phyloP scores from a whole-genome alignment of 176 grass and related monocot species.

The Microstegium vimineum region DNA sequence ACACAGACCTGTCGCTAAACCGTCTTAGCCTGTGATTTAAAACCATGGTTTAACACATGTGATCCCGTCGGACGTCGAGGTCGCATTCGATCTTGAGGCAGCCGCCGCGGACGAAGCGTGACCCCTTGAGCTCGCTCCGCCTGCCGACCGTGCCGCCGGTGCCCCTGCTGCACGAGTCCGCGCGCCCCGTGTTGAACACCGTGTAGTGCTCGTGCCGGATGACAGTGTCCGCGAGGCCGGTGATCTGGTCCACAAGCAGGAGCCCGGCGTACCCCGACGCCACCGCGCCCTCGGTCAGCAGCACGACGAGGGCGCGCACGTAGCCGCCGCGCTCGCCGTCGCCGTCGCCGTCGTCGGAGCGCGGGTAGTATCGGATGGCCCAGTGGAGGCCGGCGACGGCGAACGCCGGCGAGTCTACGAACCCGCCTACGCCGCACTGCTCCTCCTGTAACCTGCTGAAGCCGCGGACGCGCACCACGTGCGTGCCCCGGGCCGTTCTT shows the following conservation, averaged over 20 bases:
- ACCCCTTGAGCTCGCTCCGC: background rate
- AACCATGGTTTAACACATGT: too few species aligned
- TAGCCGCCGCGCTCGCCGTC: background rate
- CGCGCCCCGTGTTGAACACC: background rate
- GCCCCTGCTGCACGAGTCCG: background rate
- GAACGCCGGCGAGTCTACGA: background rate
- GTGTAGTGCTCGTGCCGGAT: background rate
- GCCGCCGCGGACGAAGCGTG: background rate
- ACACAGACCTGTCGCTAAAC: too few species aligned
- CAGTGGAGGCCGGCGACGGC: constrained; percentile 9
- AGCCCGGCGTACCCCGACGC: constrained; percentile 13
- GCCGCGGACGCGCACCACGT: background rate
- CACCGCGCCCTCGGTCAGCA: background rate
- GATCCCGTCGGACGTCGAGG: background rate
- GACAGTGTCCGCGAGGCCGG: background rate
- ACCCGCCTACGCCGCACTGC: too few species aligned
- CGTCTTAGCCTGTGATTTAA: too few species aligned
- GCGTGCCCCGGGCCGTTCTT: background rate
- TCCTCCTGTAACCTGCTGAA: background rate
- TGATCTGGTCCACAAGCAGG: background rate
- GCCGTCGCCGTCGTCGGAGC: background rate
- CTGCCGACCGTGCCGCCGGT: background rate
- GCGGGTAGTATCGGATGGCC: background rate
- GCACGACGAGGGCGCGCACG: background rate
- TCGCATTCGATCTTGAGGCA: constrained; percentile 3